phyloP scores from a whole-genome alignment of 177 flowering plant genomes.

The Vitis hybrid region DNA sequence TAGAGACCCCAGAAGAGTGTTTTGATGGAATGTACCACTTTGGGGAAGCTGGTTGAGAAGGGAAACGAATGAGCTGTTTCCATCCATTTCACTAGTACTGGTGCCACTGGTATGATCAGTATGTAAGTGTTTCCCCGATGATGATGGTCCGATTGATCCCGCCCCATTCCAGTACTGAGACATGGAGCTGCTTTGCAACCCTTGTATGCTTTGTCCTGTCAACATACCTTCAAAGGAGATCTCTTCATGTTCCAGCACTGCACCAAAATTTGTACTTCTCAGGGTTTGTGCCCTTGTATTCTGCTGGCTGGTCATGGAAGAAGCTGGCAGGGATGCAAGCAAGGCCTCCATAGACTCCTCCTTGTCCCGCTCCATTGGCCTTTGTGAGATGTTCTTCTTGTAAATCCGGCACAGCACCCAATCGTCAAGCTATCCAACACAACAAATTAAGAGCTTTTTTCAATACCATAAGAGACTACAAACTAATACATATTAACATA shows the following conservation, averaged over 20 bases:
- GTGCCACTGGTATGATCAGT: slow-evolving; percentile 17
- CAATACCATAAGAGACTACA: neutral
- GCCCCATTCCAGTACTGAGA: slow-evolving; percentile 22
- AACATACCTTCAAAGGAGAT: slow-evolving; percentile 37
- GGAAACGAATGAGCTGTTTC: slow-evolving; percentile 24
- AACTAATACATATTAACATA: neutral
- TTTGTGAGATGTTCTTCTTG: slow-evolving; percentile 34
- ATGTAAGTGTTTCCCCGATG: slow-evolving; percentile 21
- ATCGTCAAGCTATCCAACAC: slow-evolving; percentile 37
- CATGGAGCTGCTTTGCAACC: slow-evolving; percentile 19
- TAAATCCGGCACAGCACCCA: slow-evolving; percentile 55
- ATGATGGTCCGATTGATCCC: slow-evolving; percentile 2
- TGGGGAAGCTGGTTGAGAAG: slow-evolving; percentile 32
- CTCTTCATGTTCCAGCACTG: slow-evolving; percentile 36
- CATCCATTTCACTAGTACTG: neutral
- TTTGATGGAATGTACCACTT: slow-evolving; percentile 12
- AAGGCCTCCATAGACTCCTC: slow-evolving; percentile 24
- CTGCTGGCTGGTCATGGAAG: slow-evolving; percentile 6
- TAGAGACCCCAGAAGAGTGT: slow-evolving; percentile 35
- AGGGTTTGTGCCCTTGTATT: neutral
- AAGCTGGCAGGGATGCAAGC: slow-evolving; percentile 15
- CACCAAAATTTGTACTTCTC: slow-evolving; percentile 14
- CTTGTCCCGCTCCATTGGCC: slow-evolving; percentile 22
- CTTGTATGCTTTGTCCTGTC: slow-evolving; percentile 24
- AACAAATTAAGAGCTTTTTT: neutral